A percentile compares a stretch with the other conserved stretches of the same genome.
These are phyloP conservation scores for Penicillium mononematosum DNA, from an alignment of 495 filamentous ascomycete species.

Conservation along the genomic window DNA sequence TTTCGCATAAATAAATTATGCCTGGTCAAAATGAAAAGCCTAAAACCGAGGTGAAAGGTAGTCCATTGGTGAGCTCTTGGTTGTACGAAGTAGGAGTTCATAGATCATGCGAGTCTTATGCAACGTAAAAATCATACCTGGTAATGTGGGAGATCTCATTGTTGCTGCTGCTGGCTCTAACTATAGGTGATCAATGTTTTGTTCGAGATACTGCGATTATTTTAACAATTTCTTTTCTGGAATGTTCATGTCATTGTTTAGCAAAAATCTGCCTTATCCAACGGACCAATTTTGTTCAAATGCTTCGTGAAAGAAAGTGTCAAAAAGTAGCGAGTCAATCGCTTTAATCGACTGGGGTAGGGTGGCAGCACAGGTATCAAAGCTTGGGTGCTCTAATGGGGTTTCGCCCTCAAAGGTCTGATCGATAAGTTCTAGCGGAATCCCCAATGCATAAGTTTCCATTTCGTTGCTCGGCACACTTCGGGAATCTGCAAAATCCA, in stretches of 20 bases:
- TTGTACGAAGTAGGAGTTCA: background rate
- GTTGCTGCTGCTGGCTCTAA: background rate
- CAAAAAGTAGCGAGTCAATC: background rate
- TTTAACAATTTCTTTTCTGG: background rate
- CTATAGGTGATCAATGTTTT: background rate
- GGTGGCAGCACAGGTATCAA: background rate
- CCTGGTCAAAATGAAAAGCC: background rate
- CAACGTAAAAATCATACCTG: background rate
- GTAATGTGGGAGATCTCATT: background rate
- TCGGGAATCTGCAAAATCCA: background rate
- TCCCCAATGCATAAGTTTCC: background rate
- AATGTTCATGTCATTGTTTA: background rate
- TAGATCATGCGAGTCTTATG: background rate
- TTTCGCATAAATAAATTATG: background rate
- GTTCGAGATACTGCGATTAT: background rate
- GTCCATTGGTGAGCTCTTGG: background rate
- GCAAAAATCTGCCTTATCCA: background rate
- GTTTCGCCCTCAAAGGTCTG: background rate
- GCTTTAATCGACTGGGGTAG: background rate
- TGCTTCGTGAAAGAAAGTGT: background rate
- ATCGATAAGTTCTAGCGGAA: background rate
- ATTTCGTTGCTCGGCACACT: background rate
- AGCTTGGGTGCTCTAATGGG: background rate
- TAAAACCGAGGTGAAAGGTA: background rate
- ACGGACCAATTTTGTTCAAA: constrained; percentile 1